Evolutionary conservation across 2,329 filamentous ascomycete species (phyloP).

Genomic region (Curvularia sp.): DNA sequence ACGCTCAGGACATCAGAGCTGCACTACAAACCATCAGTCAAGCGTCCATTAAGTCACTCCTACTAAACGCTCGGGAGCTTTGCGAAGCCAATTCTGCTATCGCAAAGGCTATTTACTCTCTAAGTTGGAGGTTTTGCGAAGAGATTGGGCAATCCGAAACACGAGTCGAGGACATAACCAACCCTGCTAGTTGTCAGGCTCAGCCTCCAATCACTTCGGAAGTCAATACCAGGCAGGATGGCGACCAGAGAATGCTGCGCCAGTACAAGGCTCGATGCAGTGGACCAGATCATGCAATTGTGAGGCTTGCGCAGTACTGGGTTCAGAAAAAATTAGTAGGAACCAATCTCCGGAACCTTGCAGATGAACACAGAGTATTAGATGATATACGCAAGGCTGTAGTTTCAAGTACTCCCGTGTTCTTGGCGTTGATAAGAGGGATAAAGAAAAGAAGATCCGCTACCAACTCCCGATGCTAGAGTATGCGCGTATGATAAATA

Average conservation of each 20-base stretch:
- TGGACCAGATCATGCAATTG: background rate
- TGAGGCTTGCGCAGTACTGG: slow-evolving; percentile 12
- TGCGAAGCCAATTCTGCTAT: slow-evolving; percentile 17
- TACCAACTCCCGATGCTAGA: slow-evolving; percentile 14
- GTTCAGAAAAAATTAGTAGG: slow-evolving; percentile 4
- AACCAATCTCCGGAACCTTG: background rate
- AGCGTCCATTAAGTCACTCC: slow-evolving; percentile 2
- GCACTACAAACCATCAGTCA: slow-evolving; percentile 6
- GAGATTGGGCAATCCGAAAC: slow-evolving; percentile 3
- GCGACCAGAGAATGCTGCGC: background rate
- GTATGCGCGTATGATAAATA: background rate
- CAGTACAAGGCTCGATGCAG: background rate
- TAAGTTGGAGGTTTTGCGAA: slow-evolving; percentile 4
- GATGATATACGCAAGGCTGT: slow-evolving; percentile 9
- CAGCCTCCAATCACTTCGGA: background rate
- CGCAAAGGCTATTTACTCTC: slow-evolving; percentile 9
- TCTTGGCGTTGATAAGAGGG: slow-evolving; percentile 3
- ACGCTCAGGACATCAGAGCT: slow-evolving; percentile 1
- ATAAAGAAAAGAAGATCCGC: slow-evolving; percentile 10
- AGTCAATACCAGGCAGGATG: background rate
- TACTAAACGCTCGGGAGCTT: slow-evolving; percentile 3
- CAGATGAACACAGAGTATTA: slow-evolving; percentile 9
- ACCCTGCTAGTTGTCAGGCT: background rate
- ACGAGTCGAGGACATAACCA: background rate
- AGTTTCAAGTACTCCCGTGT: slow-evolving; percentile 5